Evolutionary conservation across 345 rosid species (phyloP).

Genomic region (Salix exigua): DNA sequence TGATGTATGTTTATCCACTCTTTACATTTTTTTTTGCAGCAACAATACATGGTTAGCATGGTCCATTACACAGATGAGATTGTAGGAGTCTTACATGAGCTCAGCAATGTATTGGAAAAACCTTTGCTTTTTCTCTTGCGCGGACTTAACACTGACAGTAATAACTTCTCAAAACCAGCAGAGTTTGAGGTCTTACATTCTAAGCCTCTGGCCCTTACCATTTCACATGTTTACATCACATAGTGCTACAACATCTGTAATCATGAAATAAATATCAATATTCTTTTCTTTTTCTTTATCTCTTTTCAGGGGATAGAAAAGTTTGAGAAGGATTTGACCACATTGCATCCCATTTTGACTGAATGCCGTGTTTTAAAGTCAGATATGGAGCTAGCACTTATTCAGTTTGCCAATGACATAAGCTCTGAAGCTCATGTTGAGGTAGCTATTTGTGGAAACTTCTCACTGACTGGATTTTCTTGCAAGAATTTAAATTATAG

Average conservation of each 20-base stretch:
- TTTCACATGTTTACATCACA: not conserved
- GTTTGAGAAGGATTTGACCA: conserved; percentile 60
- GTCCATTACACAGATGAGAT: conserved; percentile 72
- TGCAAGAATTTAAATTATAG: not conserved
- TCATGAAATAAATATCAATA: conserved; percentile 5
- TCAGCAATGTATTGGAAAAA: conserved; percentile 48
- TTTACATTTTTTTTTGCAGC: conserved; percentile 43
- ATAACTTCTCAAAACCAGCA: conserved; percentile 77
- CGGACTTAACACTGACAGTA: conserved; percentile 88
- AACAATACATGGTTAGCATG: conserved; percentile 62
- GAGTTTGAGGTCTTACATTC: conserved; percentile 55
- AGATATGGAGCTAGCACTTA: conserved; percentile 67
- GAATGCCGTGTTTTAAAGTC: conserved; percentile 92
- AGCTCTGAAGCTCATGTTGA: conserved; percentile 96
- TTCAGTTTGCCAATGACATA: conserved; percentile 92
- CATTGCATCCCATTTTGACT: conserved; percentile 81
- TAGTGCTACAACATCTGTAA: not conserved
- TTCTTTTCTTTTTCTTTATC: conserved; percentile 3
- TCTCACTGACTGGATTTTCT: not conserved
- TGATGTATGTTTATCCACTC: conserved; percentile 2
- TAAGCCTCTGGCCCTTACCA: conserved; percentile 14
- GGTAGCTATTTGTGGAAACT: conserved; percentile 34
- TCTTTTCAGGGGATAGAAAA: conserved; percentile 64
- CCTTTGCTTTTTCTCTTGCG: conserved; percentile 70
- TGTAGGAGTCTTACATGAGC: conserved; percentile 45